phyloP scores from a whole-genome alignment of 176 grass and related monocot species.

The Oryza coarctata region DNA sequence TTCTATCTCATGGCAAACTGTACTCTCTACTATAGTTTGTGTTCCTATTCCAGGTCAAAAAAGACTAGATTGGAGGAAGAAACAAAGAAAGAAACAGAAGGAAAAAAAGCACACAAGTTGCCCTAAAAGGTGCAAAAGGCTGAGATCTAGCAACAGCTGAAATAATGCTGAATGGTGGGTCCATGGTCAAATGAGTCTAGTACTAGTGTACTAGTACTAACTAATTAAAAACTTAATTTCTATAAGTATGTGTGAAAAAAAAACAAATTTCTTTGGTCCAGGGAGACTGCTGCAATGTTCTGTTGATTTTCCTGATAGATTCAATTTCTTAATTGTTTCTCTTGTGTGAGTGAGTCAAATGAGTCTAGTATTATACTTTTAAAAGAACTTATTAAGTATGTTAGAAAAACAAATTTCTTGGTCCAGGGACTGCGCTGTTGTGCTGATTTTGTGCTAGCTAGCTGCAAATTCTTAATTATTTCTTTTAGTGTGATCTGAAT shows the following conservation, averaged over 20 bases:
- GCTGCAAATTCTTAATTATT: neutral
- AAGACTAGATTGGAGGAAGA: neutral
- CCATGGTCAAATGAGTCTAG: neutral
- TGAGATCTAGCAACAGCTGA: slow-evolving; percentile 10
- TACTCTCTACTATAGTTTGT: neutral
- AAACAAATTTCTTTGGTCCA: too few relatives aligned
- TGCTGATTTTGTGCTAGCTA: neutral
- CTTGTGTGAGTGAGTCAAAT: too few relatives aligned
- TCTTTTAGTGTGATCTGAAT: neutral
- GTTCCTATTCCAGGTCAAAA: slow-evolving; percentile 17
- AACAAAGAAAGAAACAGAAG: neutral
- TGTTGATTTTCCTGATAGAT: too few relatives aligned
- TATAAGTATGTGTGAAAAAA: neutral
- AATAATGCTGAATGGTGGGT: neutral
- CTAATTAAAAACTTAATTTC: neutral
- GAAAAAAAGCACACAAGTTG: neutral
- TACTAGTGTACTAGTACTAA: neutral
- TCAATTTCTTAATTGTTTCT: too few relatives aligned
- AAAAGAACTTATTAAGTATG: too few relatives aligned
- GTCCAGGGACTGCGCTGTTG: neutral
- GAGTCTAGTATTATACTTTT: too few relatives aligned
- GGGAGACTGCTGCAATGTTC: too few relatives aligned
- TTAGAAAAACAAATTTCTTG: too few relatives aligned
- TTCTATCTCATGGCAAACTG: neutral
- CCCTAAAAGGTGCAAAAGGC: neutral